A percentile compares a stretch with the other conserved stretches of the same genome.
Evolutionary conservation across 371 early-diverging fungal genomes (phyloP).

Genomic region (Coemansia sp.): DNA sequence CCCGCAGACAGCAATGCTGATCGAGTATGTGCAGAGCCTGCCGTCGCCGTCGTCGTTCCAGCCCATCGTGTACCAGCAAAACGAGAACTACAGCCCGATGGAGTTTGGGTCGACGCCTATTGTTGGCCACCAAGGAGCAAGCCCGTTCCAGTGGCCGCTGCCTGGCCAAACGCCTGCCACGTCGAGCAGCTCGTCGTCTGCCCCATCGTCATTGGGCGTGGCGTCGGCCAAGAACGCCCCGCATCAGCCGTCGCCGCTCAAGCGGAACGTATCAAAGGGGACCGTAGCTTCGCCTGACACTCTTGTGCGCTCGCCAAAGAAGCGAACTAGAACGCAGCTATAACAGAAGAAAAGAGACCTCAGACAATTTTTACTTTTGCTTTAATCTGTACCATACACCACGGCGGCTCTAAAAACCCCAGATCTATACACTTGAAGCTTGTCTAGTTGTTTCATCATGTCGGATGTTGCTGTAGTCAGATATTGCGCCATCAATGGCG

Average conservation of each 20-base stretch:
- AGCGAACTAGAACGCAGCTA: conserved; percentile 30
- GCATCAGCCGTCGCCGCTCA: conserved; percentile 47
- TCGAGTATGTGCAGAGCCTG: conserved; percentile 72
- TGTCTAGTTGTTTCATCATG: too few species aligned
- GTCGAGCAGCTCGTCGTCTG: neutral
- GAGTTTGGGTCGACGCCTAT: conserved; percentile 66
- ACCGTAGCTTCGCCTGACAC: neutral
- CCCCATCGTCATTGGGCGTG: neutral
- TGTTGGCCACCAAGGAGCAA: conserved; percentile 48
- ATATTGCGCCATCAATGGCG: too few species aligned
- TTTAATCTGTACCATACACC: neutral
- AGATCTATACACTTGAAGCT: neutral
- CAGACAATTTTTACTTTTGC: neutral
- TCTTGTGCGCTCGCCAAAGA: conserved; percentile 16
- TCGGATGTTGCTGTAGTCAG: too few species aligned
- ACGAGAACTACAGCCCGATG: conserved; percentile 64
- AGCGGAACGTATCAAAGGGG: conserved; percentile 31
- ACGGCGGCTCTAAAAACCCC: neutral
- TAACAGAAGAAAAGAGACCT: neutral
- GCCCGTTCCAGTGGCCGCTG: conserved; percentile 67
- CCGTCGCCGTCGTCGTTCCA: conserved; percentile 78
- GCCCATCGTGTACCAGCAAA: conserved; percentile 71
- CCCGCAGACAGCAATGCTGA: conserved; percentile 53
- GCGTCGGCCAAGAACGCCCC: conserved; percentile 21
- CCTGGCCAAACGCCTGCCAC: conserved; percentile 27